Base-by-base conservation (phyloP, 805 yeast genomes). In the Wilhelminamyces savonicus region DNA sequence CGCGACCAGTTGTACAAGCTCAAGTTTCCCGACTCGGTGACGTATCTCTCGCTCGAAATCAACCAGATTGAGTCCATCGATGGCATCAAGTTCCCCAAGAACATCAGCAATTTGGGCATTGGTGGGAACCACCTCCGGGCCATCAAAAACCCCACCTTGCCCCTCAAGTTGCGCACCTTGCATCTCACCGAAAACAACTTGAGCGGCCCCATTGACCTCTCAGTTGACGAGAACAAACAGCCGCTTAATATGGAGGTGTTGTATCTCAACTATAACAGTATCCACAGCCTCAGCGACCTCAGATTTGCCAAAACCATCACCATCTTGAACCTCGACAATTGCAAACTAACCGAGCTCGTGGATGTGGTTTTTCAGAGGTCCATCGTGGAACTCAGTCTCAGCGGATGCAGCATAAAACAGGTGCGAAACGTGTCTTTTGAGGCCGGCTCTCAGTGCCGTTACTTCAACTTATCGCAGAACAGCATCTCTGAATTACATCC, bases 151-250 rank as follows among this genome's bases (percentile, higher is more conserved):
- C 40, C 33, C 16, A 25, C 27, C 16, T 22, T 48, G 5, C 48
- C 52, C 4, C 18, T 29, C 3, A 13, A 30, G 7, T 35, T 37
- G n/a, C 14, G 32, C 2, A 30, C 30, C 3, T 5, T 49, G 9
- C 42, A 46, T 27, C 33, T 44, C 5, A 44, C 50, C 4, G 52
- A 49, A 19, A 49, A 49, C 27, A 13, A 16, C 10, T 16, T 48
- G 4, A 9, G 28, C 3, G 42, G 35, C 4, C 31, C 36, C 3
- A 21, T 47, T 2, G 38, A 46, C 26, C 32, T 49, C 5, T 23
- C 28, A 4, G 24, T 17, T 4, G 48, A 44, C 29, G 27, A 28
- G 4, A 6, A 13, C 13, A 43, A 41, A 3, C 43, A 39, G 21
- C n/a, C 17, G 8, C 21, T 43, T 8, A 13, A 28, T 3, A 15